Conservation (phyloP, 164 flowering plant genomes). For the Kingdonia uniflora region DNA sequence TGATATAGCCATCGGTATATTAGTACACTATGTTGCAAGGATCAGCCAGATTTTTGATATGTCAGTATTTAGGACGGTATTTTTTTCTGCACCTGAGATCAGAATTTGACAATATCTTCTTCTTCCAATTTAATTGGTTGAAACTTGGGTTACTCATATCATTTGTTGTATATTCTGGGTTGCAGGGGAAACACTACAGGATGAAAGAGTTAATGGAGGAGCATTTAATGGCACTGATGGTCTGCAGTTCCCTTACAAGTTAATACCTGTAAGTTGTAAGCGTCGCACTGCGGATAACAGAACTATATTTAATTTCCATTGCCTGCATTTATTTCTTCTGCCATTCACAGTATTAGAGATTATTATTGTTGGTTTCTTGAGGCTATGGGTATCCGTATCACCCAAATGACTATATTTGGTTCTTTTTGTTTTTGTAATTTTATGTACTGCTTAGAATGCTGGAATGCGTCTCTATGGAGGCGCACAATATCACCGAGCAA, state of each 20-base stretch:
- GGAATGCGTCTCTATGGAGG: slow-evolving; percentile 99
- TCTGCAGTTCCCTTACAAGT: slow-evolving; percentile 76
- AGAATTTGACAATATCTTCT: no score
- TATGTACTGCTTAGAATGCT: slow-evolving; percentile 49
- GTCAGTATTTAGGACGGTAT: no score
- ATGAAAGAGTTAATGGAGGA: slow-evolving; percentile 89
- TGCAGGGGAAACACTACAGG: slow-evolving; percentile 88
- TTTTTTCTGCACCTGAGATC: no score
- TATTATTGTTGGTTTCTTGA: not conserved
- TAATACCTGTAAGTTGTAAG: slow-evolving; percentile 65
- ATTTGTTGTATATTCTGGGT: slow-evolving; percentile 5
- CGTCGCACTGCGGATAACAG: no score
- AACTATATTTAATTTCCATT: not conserved
- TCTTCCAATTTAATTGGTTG: no score
- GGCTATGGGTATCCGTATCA: no score
- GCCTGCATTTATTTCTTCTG: not conserved
- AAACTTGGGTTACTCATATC: no score
- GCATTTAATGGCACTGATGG: slow-evolving; percentile 77
- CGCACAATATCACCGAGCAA: slow-evolving; percentile 98
- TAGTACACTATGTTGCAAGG: no score
- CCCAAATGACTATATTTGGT: not conserved
- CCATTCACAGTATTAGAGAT: not conserved
- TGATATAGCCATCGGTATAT: no score
- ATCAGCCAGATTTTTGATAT: no score
- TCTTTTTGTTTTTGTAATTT: not conserved